phyloP scores from a whole-genome alignment of 2,329 filamentous ascomycete genomes.

The Hypoxylon sp. region DNA sequence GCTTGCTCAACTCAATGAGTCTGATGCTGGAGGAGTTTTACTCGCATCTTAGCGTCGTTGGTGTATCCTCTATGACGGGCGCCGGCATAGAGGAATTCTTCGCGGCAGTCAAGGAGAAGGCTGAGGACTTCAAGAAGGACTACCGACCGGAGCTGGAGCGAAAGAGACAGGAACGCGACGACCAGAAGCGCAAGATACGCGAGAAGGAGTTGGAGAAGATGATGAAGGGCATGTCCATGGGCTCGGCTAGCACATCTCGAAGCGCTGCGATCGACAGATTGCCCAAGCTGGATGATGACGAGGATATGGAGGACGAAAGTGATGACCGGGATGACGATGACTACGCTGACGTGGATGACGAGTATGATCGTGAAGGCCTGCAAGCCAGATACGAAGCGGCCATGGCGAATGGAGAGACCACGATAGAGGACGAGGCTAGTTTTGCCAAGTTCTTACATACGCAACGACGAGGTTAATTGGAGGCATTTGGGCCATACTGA shows the following conservation, averaged over 20 bases:
- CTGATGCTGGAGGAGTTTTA: conserved; percentile 98
- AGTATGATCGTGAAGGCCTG: conserved; percentile 70
- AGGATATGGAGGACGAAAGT: conserved; percentile 57
- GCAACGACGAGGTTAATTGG: conserved; percentile 45
- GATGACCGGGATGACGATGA: conserved; percentile 68
- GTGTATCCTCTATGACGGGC: conserved; percentile 91
- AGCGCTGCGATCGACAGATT: conserved; percentile 46
- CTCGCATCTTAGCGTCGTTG: conserved; percentile 89
- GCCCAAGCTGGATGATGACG: conserved; percentile 60
- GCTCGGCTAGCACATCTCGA: conserved; percentile 34
- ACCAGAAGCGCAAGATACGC: conserved; percentile 73
- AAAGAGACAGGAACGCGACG: conserved; percentile 76
- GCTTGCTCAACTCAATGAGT: conserved; percentile 95
- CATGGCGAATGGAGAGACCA: conserved; percentile 65
- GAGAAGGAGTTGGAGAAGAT: conserved; percentile 88
- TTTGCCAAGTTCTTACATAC: conserved; percentile 68
- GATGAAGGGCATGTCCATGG: conserved; percentile 86
- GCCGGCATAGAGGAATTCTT: conserved; percentile 95
- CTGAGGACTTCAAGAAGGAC: conserved; percentile 85
- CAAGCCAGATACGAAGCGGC: conserved; percentile 81
- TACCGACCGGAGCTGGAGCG: conserved; percentile 92
- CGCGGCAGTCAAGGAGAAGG: conserved; percentile 84
- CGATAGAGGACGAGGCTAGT: conserved; percentile 64
- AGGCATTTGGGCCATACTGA: no score
- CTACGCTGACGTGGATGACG: conserved; percentile 66